Conservation (phyloP, 192 early-diverging fungal genomes). For the Martensiomyces pterosporus region DNA sequence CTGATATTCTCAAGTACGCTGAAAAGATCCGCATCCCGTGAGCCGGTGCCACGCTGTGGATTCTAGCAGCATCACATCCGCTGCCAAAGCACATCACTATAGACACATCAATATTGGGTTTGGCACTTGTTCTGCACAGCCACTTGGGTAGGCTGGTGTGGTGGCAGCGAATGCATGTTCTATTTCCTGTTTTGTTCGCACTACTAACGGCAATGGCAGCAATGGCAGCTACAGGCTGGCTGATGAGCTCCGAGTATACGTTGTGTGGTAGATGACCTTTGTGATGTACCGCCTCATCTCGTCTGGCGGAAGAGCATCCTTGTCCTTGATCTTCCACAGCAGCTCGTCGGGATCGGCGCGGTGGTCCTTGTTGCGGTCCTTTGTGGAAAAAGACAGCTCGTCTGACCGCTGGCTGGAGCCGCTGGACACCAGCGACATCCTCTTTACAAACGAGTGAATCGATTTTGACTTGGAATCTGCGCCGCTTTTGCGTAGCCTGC, state of each 20-base stretch:
- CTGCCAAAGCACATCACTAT: no score
- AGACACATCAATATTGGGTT: no score
- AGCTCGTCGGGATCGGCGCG: conserved; percentile 9
- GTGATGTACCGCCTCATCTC: conserved; percentile 31
- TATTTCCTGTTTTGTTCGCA: no score
- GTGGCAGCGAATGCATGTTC: no score
- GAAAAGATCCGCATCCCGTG: conserved; percentile 27
- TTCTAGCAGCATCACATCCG: no score
- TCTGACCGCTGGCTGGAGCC: conserved; percentile 1
- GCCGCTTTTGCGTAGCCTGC: conserved; percentile 21
- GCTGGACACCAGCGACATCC: conserved; percentile 14
- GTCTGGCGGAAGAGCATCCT: conserved; percentile 29
- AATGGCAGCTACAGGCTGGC: conserved; percentile 38
- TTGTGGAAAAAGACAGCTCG: conserved; percentile 14
- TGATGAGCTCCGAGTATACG: conserved; percentile 7
- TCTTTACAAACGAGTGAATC: conserved; percentile 16
- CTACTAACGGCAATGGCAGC: no score
- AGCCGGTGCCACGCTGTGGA: no score
- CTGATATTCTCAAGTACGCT: conserved; percentile 46
- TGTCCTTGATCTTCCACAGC: conserved; percentile 46
- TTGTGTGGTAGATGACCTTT: conserved; percentile 29
- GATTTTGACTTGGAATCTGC: conserved; percentile 1
- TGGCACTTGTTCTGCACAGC: no score
- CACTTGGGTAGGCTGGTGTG: no score
- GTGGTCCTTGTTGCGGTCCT: conserved; percentile 11